These are phyloP conservation scores for Phytopythium mirpurense DNA, from an alignment of 352 stramenopile species.

Conservation along the genomic window DNA sequence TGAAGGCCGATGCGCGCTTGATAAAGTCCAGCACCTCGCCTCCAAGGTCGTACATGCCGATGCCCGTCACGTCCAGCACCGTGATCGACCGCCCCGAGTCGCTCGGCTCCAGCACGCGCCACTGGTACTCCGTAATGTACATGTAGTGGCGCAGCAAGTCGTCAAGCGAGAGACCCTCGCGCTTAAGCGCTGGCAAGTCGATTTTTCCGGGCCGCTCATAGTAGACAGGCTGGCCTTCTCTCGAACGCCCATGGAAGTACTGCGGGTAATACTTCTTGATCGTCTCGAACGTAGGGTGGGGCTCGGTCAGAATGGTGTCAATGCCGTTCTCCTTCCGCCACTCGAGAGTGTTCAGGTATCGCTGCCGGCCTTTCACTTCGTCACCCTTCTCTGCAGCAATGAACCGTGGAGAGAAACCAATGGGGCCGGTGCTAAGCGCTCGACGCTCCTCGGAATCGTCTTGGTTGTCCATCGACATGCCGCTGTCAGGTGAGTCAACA, in stretches of 20 bases:
- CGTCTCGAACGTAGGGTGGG: slow-evolving; percentile 74
- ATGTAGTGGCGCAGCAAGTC: slow-evolving; percentile 88
- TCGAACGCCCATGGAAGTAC: slow-evolving; percentile 85
- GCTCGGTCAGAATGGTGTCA: slow-evolving; percentile 81
- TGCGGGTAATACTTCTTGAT: slow-evolving; percentile 93
- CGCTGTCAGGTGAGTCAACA: slow-evolving; percentile 8
- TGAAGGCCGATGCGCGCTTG: slow-evolving; percentile 82
- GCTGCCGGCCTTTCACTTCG: slow-evolving; percentile 66
- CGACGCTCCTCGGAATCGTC: slow-evolving; percentile 10
- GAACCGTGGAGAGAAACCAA: slow-evolving; percentile 75
- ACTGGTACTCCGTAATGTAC: slow-evolving; percentile 91
- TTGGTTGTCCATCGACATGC: slow-evolving; percentile 6
- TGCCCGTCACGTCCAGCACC: slow-evolving; percentile 79
- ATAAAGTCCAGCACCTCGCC: slow-evolving; percentile 88
- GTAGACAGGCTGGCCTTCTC: slow-evolving; percentile 71
- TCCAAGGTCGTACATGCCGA: slow-evolving; percentile 85
- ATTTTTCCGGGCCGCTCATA: slow-evolving; percentile 87
- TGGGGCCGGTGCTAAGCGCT: slow-evolving; percentile 50
- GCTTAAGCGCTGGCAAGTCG: slow-evolving; percentile 78
- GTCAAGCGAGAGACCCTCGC: slow-evolving; percentile 84
- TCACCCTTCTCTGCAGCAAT: slow-evolving; percentile 84
- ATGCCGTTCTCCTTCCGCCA: slow-evolving; percentile 86
- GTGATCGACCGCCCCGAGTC: slow-evolving; percentile 74
- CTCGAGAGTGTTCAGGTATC: slow-evolving; percentile 74
- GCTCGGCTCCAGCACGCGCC: slow-evolving; percentile 72